Conservation (phyloP, 192 early-diverging fungal species). For the Obelidium mucronatum region DNA sequence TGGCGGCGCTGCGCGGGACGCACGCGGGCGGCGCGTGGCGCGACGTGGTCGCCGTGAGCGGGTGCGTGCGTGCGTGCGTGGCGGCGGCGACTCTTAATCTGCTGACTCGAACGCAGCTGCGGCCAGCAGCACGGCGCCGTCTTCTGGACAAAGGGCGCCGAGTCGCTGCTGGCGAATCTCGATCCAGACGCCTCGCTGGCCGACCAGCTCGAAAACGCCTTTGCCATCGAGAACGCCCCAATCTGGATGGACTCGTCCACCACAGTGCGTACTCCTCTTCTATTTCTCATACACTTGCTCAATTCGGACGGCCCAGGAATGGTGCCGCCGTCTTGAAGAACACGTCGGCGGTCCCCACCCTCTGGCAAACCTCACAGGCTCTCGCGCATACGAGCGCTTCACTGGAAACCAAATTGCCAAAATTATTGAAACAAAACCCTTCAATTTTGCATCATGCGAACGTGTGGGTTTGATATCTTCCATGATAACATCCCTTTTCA, state of each 20-base stretch:
- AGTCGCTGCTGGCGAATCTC: conserved; percentile 51
- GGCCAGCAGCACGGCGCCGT: conserved; percentile 85
- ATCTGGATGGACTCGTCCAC: conserved; percentile 82
- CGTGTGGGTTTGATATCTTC: conserved; percentile 79
- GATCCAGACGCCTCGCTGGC: conserved; percentile 42
- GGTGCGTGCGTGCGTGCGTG: conserved; percentile 35
- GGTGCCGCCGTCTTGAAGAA: conserved; percentile 67
- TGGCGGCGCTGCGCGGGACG: conserved; percentile 51
- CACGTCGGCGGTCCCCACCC: conserved; percentile 65
- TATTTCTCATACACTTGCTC: neutral
- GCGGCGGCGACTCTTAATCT: neutral
- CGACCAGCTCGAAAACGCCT: conserved; percentile 61
- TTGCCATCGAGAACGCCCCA: conserved; percentile 69
- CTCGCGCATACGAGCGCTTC: conserved; percentile 78
- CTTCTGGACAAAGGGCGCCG: conserved; percentile 69
- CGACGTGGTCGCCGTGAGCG: conserved; percentile 71
- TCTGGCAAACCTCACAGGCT: conserved; percentile 76
- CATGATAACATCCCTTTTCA: conserved; percentile 71
- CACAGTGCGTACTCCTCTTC: conserved; percentile 2
- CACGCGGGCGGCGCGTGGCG: conserved; percentile 51
- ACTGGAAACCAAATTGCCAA: conserved; percentile 66
- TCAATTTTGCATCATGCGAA: conserved; percentile 53
- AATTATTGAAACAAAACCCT: conserved; percentile 47
- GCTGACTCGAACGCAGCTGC: neutral
- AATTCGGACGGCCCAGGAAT: conserved; percentile 47